Evolutionary conservation across 169 alveolate species (phyloP), one percentile per base, ranked within the genome.

Genomic region (Cryptosporidium muris): DNA sequence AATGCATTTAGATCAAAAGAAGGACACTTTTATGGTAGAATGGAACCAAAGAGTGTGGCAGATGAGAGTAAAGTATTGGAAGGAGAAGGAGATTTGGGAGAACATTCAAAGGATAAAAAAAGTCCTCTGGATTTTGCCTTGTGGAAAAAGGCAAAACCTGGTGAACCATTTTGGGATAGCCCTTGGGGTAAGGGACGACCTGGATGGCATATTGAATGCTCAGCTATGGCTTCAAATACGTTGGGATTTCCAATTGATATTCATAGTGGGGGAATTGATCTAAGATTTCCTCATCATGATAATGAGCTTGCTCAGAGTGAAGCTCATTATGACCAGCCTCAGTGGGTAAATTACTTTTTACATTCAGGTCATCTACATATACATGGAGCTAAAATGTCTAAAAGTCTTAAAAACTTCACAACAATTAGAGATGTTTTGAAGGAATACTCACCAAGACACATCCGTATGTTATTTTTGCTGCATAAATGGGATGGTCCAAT

Each of bases 141-240:
- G 51, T 97, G 99, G 99, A 98, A 98, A 90, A 94, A 95, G 49
- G 94, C 98, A 2, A 97, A 97, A 88, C 95, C 92, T 42, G 96
- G 92, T 65, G 99, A 98, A 89, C 99, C 99, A 3, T 90, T 82
- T 66, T 98, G 99, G 99, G 96, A 92, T 11, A 94, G 98, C 34
- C 99, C 99, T 0, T 98, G 99, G 99, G 99, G 99, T 38, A 88
- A 91, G 64, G 99, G 99, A 43, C 92, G 99, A 80, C 99, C 99
- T 4, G 96, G 99, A n/a, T 98, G 99, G 99, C 99, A 98, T 92
- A 97, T 98, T 80, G 99, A 98, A 92, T 98, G 99, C 91, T 95
- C 99, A 49, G 99, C 96, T 38, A 97, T 97, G 99, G 98, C 99
- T 45, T 91, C 95, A 48, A 91, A 91, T 65, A 91, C 95, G 16